These are phyloP conservation scores for Ogataea angusta DNA, from an alignment of 805 yeast genomes.

Conservation along the genomic window DNA sequence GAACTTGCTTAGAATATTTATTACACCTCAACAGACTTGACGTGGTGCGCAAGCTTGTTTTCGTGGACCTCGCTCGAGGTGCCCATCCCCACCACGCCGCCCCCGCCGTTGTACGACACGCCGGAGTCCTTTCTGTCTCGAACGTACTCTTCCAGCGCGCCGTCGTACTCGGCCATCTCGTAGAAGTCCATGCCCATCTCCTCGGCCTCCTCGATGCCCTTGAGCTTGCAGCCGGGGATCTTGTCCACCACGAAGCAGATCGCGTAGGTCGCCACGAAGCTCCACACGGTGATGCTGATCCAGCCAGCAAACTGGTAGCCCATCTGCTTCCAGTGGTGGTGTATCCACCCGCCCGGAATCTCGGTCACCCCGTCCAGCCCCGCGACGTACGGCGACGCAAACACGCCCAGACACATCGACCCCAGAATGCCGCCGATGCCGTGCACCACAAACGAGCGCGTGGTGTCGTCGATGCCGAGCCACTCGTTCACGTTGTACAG, in stretches of 20 bases:
- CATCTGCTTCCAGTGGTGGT: slow-evolving; percentile 42
- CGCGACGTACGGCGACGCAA: slow-evolving; percentile 43
- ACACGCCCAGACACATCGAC: slow-evolving; percentile 41
- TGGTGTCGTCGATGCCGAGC: slow-evolving; percentile 44
- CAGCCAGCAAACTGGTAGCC: slow-evolving; percentile 47
- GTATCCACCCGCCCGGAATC: slow-evolving; percentile 46
- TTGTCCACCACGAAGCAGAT: slow-evolving; percentile 46
- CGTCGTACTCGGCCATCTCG: slow-evolving; percentile 45
- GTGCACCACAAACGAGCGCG: slow-evolving; percentile 43
- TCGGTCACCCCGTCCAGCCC: slow-evolving; percentile 42
- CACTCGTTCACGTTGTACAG: slow-evolving; percentile 36
- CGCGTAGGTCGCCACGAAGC: slow-evolving; percentile 39
- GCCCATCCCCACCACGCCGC: slow-evolving; percentile 14
- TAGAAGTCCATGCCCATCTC: slow-evolving; percentile 48
- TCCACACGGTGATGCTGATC: slow-evolving; percentile 43
- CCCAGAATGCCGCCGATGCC: slow-evolving; percentile 49
- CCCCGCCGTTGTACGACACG: slow-evolving; percentile 7
- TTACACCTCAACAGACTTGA: slow-evolving; percentile 19
- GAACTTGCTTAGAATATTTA: not conserved
- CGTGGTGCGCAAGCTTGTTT: slow-evolving; percentile 12
- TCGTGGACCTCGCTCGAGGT: slow-evolving; percentile 20
- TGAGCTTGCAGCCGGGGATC: slow-evolving; percentile 48
- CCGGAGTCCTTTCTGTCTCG: slow-evolving; percentile 12
- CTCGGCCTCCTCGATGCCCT: slow-evolving; percentile 45
- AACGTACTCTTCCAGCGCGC: slow-evolving; percentile 7